Evolutionary conservation across 108 stramenopile species (phyloP), one percentile per base, ranked within the genome.

Genomic region (Heterococcus sp.): DNA sequence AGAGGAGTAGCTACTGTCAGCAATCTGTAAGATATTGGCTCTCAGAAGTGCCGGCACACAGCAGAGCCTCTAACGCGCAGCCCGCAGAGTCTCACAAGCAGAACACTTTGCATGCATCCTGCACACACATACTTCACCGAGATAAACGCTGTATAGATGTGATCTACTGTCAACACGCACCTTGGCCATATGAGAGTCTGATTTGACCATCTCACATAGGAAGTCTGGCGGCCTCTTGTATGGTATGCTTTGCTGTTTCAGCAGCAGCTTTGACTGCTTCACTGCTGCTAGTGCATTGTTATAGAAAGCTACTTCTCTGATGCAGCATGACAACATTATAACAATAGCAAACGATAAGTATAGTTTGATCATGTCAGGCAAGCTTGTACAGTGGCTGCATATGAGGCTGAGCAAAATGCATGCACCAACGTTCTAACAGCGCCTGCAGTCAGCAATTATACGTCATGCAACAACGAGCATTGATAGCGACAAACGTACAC

Each of bases 131-230:
- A n/a, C n/a, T n/a, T n/a, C n/a, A n/a, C n/a, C n/a, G n/a, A n/a
- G n/a, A n/a, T n/a, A n/a, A n/a, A n/a, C n/a, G n/a, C n/a, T n/a
- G n/a, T n/a, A n/a, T n/a, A n/a, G n/a, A n/a, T n/a, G n/a, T n/a
- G n/a, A n/a, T n/a, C n/a, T n/a, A n/a, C n/a, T n/a, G n/a, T n/a
- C n/a, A n/a, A n/a, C n/a, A n/a, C 36, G 0, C 3, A 35, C 66
- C 93, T 94, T 78, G 87, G 94, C 94, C 98, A 93, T 99, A 78
- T 90, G 90, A 33, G 75, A 66, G 79, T 90, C 98, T 5, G 90
- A 94, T 85, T 99, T 99, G 72, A 98, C 90, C 95, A 97, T 97
- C 84, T 99, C 97, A 21, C 95, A 96, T 87, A 99, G 96, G 83
- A 94, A 99, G 77, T 99, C 98, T 26, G 92, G 92, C 0, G 97